These are phyloP conservation scores for Dactylellina cionopaga DNA, from an alignment of 2,329 filamentous ascomycete genomes.

Conservation along the genomic window DNA sequence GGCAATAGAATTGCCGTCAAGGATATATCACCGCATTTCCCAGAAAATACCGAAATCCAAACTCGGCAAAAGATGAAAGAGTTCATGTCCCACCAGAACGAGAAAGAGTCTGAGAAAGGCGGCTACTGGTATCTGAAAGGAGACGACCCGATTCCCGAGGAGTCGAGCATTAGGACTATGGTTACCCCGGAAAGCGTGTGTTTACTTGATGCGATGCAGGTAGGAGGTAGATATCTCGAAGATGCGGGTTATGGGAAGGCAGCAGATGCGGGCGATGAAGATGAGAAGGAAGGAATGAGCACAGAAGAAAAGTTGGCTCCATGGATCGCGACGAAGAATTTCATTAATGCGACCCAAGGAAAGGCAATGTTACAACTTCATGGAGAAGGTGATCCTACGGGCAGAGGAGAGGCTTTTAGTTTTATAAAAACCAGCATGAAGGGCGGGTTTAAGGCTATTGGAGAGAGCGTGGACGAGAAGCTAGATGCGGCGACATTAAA, in stretches of 20 bases:
- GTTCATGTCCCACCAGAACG: slow-evolving; percentile 84
- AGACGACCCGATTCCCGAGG: slow-evolving; percentile 79
- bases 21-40: slow-evolving; percentile 91
- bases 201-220: slow-evolving; percentile 94
- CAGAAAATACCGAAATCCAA: slow-evolving; percentile 91
- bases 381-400: slow-evolving; percentile 92
- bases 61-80: slow-evolving; percentile 97
- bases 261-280: slow-evolving; percentile 65
- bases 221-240: slow-evolving; percentile 87
- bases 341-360: slow-evolving; percentile 88
- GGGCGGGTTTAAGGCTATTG: slow-evolving; percentile 72
- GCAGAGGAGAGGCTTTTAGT: slow-evolving; percentile 91
- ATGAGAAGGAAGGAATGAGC: slow-evolving; percentile 63
- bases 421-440: slow-evolving; percentile 99
- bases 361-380: slow-evolving; percentile 98
- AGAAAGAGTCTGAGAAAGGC: slow-evolving; percentile 63
- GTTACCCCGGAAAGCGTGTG: slow-evolving; percentile 97
- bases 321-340: slow-evolving; percentile 97
- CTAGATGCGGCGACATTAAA: slow-evolving; percentile 58
- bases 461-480: slow-evolving; percentile 57
- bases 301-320: slow-evolving; percentile 82
- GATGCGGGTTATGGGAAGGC: slow-evolving; percentile 86
- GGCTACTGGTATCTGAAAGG: slow-evolving; percentile 81
- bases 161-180: slow-evolving; percentile 81
- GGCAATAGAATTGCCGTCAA: slow-evolving; percentile 75